phyloP scores from a whole-genome alignment of 495 filamentous ascomycete genomes.

The Parathielavia appendiculata region DNA sequence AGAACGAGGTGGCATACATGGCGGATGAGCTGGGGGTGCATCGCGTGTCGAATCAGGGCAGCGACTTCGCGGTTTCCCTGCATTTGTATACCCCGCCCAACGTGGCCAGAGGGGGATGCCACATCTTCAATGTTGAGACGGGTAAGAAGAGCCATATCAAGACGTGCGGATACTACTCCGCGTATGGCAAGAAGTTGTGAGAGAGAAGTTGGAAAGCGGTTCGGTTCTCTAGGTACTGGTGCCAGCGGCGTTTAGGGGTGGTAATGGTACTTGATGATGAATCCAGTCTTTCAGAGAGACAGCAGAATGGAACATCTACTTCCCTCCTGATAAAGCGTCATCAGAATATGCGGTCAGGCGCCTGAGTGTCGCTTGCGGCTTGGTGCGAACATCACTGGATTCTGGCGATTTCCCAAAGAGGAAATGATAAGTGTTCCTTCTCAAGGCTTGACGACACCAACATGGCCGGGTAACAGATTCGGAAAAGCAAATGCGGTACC shows the following conservation, averaged over 20 bases:
- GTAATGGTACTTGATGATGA: not conserved
- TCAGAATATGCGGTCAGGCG: not conserved
- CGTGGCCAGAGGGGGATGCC: slow-evolving; percentile 67
- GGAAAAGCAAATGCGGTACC: slow-evolving; percentile 7
- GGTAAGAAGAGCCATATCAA: slow-evolving; percentile 66
- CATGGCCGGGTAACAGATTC: not conserved
- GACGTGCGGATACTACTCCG: slow-evolving; percentile 59
- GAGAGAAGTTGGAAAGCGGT: slow-evolving; percentile 5
- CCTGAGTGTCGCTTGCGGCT: not conserved
- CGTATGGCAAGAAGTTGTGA: slow-evolving; percentile 45
- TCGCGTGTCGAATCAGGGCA: slow-evolving; percentile 68
- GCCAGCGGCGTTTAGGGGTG: slow-evolving; percentile 4
- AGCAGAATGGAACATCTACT: slow-evolving; percentile 8
- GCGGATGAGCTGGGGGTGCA: slow-evolving; percentile 66
- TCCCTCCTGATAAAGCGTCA: not conserved
- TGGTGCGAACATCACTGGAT: not conserved
- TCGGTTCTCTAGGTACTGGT: not conserved
- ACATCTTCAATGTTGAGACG: slow-evolving; percentile 65
- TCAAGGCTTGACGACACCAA: not conserved
- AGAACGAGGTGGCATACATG: slow-evolving; percentile 43
- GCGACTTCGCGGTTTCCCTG: slow-evolving; percentile 74
- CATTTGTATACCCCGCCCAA: slow-evolving; percentile 92
- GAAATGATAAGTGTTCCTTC: not conserved
- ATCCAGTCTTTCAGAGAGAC: not conserved
- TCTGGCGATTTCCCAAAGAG: slow-evolving; percentile 1